A percentile compares a stretch with the other conserved stretches of the same genome.
phyloP scores from a whole-genome alignment of 345 rosid genomes.

The Brassica incana region DNA sequence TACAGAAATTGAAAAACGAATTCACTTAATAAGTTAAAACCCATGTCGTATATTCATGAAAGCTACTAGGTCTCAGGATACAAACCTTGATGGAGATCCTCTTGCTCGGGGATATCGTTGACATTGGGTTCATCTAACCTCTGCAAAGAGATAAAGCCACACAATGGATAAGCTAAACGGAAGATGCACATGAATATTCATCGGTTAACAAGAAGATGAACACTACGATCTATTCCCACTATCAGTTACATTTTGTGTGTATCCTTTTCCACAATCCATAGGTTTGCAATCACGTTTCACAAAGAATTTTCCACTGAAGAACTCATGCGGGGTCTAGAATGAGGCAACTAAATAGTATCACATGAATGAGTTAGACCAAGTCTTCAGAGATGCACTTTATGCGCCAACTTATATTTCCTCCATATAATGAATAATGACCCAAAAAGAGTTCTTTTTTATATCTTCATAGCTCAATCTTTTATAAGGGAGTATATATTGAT shows the following conservation, averaged over 20 bases:
- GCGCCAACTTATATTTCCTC: constrained; percentile 33
- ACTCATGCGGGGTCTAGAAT: constrained; percentile 5
- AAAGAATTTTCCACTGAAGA: neutral
- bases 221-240: constrained; percentile 16
- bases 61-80: constrained; percentile 3
- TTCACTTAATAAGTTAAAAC: neutral
- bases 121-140: constrained; percentile 55
- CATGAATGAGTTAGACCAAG: constrained; percentile 31
- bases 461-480: neutral
- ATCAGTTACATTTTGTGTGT: constrained; percentile 6
- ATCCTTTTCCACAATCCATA: constrained; percentile 16
- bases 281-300: constrained; percentile 2
- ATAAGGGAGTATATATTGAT: neutral
- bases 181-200: constrained; percentile 6
- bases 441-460: neutral
- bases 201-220: constrained; percentile 9
- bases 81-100: constrained; percentile 75
- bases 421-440: constrained; percentile 14
- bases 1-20: constrained; percentile 19
- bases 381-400: constrained; percentile 31
- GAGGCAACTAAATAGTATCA: neutral
- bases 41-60: constrained; percentile 11
- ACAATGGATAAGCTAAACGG: neutral
- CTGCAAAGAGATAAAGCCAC: constrained; percentile 45
- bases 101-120: constrained; percentile 43